These are phyloP conservation scores for Moesziomyces parantarcticus DNA, from an alignment of 1,284 basidiomycete genomes.

Conservation along the genomic window DNA sequence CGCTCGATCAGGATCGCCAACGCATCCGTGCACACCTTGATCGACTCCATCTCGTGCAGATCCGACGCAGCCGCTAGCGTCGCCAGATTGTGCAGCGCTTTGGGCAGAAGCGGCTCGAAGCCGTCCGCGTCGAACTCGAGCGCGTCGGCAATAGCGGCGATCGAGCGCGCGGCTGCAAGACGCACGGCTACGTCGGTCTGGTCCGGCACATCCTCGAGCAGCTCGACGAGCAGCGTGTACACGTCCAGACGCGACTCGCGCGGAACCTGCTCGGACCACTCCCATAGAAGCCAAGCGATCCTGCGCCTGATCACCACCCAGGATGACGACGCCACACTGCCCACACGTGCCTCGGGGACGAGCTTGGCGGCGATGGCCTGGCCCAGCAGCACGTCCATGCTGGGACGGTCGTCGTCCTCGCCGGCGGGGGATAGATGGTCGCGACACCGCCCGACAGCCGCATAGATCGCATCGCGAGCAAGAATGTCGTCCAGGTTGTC, in stretches of 20 bases:
- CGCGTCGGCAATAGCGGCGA: conserved; percentile 61
- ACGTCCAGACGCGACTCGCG: conserved; percentile 40
- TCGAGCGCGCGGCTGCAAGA: conserved; percentile 58
- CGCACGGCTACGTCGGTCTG: conserved; percentile 63
- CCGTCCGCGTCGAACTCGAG: conserved; percentile 63
- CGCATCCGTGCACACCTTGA: conserved; percentile 61
- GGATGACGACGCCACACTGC: conserved; percentile 24
- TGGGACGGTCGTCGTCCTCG: conserved; percentile 43
- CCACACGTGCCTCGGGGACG: conserved; percentile 53
- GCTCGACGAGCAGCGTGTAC: conserved; percentile 57
- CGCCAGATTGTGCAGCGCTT: conserved; percentile 53
- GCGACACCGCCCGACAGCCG: conserved; percentile 56
- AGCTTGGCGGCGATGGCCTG: conserved; percentile 52
- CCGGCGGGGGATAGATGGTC: conserved; percentile 46
- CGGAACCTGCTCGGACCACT: conserved; percentile 63
- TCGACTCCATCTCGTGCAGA: conserved; percentile 60
- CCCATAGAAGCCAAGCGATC: conserved; percentile 61
- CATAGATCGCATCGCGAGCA: conserved; percentile 62
- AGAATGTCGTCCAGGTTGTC: conserved; percentile 50
- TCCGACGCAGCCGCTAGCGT: conserved; percentile 53
- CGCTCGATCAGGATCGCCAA: conserved; percentile 64
- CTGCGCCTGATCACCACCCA: conserved; percentile 62
- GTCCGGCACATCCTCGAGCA: conserved; percentile 47
- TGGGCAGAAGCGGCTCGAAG: conserved; percentile 58
- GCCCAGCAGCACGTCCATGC: conserved; percentile 40